These are phyloP conservation scores for Leccinum disarticulatum DNA, from an alignment of 768 basidiomycete genomes.

Conservation along the genomic window DNA sequence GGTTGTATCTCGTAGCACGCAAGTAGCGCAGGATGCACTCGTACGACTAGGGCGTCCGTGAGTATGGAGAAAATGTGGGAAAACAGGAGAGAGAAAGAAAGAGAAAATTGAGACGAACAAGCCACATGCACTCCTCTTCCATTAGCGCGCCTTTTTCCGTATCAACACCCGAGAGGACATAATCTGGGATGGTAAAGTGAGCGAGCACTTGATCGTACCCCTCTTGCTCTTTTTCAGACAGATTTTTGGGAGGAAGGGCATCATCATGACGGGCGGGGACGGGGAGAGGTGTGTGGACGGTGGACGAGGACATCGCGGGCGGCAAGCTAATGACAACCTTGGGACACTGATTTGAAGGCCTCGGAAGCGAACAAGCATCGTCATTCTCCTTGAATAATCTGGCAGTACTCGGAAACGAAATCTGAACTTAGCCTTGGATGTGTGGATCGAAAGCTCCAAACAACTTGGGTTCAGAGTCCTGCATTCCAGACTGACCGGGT, in stretches of 20 bases:
- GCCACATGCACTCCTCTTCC: slow-evolving; percentile 77
- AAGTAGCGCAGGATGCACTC: slow-evolving; percentile 79
- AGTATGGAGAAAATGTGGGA: neutral
- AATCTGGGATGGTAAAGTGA: slow-evolving; percentile 54
- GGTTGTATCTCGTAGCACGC: slow-evolving; percentile 77
- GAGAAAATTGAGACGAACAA: slow-evolving; percentile 41
- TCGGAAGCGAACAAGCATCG: neutral
- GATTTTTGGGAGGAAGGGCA: slow-evolving; percentile 34
- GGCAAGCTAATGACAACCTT: neutral
- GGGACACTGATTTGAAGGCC: neutral
- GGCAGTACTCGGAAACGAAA: neutral
- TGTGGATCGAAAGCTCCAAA: too few species aligned
- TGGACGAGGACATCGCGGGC: slow-evolving; percentile 30
- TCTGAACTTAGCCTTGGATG: too few species aligned
- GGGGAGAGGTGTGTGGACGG: slow-evolving; percentile 23
- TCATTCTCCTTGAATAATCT: too few species aligned
- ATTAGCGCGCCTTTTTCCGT: slow-evolving; percentile 45
- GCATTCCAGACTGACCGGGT: too few species aligned
- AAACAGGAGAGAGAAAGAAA: slow-evolving; percentile 12
- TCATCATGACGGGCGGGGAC: slow-evolving; percentile 28
- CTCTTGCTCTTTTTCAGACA: slow-evolving; percentile 46
- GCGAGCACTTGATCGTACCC: slow-evolving; percentile 54
- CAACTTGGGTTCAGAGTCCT: too few species aligned
- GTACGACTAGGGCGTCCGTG: slow-evolving; percentile 39
- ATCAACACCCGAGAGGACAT: slow-evolving; percentile 47